phyloP scores from a whole-genome alignment of 2,329 filamentous ascomycete genomes.

The Penicillium sp. region DNA sequence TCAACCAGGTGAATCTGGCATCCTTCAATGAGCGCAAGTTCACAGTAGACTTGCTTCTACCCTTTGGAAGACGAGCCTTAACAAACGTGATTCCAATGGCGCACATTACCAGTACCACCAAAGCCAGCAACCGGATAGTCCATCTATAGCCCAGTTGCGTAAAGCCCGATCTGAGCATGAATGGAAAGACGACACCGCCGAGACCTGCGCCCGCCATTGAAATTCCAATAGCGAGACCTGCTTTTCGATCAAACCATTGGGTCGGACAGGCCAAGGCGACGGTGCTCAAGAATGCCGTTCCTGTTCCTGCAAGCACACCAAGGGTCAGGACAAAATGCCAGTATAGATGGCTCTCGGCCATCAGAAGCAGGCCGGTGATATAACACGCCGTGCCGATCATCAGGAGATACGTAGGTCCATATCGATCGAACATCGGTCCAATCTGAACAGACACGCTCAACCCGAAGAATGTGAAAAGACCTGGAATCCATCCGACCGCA shows the following conservation, averaged over 20 bases:
- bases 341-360: constrained; percentile 50
- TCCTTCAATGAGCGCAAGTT: constrained; percentile 48
- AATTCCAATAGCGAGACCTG: constrained; percentile 43
- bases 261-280: constrained; percentile 40
- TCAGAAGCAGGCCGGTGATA: constrained; percentile 45
- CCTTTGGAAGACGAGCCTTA: constrained; percentile 38
- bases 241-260: constrained; percentile 44
- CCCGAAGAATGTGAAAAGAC: constrained; percentile 49
- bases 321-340: constrained; percentile 52
- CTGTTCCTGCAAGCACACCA: constrained; percentile 39
- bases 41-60: constrained; percentile 36
- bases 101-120: constrained; percentile 37
- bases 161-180: constrained; percentile 38
- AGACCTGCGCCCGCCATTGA: constrained; percentile 43
- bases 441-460: constrained; percentile 50
- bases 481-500: constrained; percentile 54
- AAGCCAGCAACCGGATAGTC: constrained; percentile 41
- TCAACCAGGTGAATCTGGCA: constrained; percentile 47
- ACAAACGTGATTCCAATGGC: constrained; percentile 37
- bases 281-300: constrained; percentile 41
- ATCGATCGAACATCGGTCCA: constrained; percentile 53
- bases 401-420: constrained; percentile 48
- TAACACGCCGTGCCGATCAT: constrained; percentile 42
- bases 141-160: constrained; percentile 40
- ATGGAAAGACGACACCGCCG: constrained; percentile 42